These are phyloP conservation scores for Lolium rigidum DNA, from an alignment of 176 grass and related monocot species.

Conservation along the genomic window DNA sequence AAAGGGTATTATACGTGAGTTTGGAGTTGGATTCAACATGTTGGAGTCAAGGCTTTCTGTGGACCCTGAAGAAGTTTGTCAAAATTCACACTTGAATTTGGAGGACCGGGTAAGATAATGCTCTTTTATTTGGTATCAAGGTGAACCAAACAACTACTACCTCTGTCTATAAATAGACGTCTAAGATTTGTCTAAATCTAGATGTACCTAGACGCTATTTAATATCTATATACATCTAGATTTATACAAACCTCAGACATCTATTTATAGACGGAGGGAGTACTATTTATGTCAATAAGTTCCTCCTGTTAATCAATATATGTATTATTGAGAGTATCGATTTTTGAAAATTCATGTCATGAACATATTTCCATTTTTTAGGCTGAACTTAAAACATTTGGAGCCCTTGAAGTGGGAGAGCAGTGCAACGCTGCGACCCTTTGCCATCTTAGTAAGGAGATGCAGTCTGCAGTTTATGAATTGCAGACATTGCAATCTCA, in stretches of 20 bases:
- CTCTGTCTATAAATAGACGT: too few relatives aligned
- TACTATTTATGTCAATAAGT: slow-evolving; percentile 67
- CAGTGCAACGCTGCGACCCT: slow-evolving; percentile 33
- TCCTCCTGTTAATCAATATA: slow-evolving; percentile 48
- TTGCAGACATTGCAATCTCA: slow-evolving; percentile 58
- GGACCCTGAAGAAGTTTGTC: slow-evolving; percentile 34
- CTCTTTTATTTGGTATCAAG: slow-evolving; percentile 75
- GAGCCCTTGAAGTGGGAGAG: slow-evolving; percentile 30
- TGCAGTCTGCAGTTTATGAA: slow-evolving; percentile 50
- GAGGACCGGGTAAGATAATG: slow-evolving; percentile 84
- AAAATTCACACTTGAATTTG: slow-evolving; percentile 56
- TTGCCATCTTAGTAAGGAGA: slow-evolving; percentile 58
- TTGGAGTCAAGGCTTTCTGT: slow-evolving; percentile 49
- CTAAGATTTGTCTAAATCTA: too few relatives aligned
- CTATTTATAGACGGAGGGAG: too few relatives aligned
- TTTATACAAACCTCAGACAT: too few relatives aligned
- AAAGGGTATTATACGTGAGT: slow-evolving; percentile 60
- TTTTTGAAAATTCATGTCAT: slow-evolving; percentile 25
- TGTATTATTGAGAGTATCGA: background rate
- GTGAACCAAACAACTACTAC: slow-evolving; percentile 50
- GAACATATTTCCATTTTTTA: slow-evolving; percentile 46
- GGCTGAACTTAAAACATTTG: slow-evolving; percentile 30
- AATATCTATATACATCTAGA: background rate
- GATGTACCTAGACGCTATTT: too few relatives aligned
- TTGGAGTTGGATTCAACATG: slow-evolving; percentile 47